These are phyloP conservation scores for Hypoxylon sp. DNA, from an alignment of 2,329 filamentous ascomycete genomes.

Conservation along the genomic window DNA sequence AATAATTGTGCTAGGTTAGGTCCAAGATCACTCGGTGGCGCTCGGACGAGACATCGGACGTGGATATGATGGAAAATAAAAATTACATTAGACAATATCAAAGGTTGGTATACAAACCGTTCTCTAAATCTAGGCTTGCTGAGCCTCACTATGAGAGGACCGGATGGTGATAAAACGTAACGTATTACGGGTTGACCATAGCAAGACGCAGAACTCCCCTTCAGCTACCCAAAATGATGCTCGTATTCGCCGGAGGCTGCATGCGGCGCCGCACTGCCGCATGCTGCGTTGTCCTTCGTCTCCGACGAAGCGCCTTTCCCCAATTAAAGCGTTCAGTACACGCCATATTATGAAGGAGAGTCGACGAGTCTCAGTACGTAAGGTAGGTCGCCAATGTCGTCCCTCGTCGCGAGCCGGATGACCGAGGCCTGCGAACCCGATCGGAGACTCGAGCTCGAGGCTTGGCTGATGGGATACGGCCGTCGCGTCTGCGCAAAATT, in stretches of 20 bases:
- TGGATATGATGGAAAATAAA: background rate
- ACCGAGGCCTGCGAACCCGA: constrained; percentile 46
- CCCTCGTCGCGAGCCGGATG: constrained; percentile 55
- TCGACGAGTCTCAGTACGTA: constrained; percentile 46
- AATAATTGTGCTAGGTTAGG: background rate
- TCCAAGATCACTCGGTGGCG: no score
- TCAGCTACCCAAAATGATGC: no score
- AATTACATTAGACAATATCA: constrained; percentile 34
- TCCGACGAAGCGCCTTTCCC: background rate
- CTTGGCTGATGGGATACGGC: constrained; percentile 48
- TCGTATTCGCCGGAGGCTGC: no score
- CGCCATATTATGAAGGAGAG: constrained; percentile 23
- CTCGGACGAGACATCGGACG: background rate
- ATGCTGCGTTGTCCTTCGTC: no score
- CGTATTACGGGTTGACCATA: no score
- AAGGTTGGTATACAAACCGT: constrained; percentile 27
- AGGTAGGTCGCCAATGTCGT: constrained; percentile 47
- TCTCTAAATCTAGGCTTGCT: background rate
- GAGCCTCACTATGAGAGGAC: no score
- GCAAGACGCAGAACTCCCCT: no score
- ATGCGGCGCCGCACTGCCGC: no score
- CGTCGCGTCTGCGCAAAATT: constrained; percentile 53
- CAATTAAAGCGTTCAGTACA: background rate
- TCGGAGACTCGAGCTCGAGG: constrained; percentile 36
- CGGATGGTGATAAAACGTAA: no score